phyloP scores from a whole-genome alignment of 164 flowering plant species.

The Protea cynaroides region DNA sequence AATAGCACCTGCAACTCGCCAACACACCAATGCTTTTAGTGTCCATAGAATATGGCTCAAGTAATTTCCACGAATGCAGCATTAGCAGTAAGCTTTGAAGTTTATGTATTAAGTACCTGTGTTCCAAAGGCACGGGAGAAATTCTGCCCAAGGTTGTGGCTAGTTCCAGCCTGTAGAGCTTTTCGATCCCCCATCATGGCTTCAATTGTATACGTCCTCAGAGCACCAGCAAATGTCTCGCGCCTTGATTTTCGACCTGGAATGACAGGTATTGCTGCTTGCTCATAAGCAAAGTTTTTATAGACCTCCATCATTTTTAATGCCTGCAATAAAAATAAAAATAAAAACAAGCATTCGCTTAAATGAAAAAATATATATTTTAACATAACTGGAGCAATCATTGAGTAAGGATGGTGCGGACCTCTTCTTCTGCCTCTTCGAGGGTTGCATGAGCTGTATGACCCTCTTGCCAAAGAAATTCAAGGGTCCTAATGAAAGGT shows the following conservation, averaged over 20 bases:
- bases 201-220: conserved; percentile 87
- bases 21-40: no score
- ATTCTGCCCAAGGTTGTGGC: conserved; percentile 97
- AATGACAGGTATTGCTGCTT: conserved; percentile 97
- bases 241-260: conserved; percentile 84
- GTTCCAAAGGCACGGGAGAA: conserved; percentile 95
- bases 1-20: no score
- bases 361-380: not conserved
- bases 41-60: no score
- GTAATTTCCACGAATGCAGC: no score
- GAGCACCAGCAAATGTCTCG: conserved; percentile 99
- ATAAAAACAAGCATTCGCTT: conserved; percentile 20
- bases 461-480: conserved; percentile 99
- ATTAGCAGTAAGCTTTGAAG: not conserved
- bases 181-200: conserved; percentile 99
- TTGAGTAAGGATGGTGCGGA: conserved; percentile 14
- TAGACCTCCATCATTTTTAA: conserved; percentile 89
- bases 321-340: no score
- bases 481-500: conserved; percentile 95
- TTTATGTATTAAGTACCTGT: conserved; percentile 38
- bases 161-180: conserved; percentile 96
- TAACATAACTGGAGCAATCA: not conserved
- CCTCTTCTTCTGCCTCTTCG: conserved; percentile 98
- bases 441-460: conserved; percentile 94
- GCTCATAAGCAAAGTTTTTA: conserved; percentile 83